Percentiles rank a stretch among this genome's conserved stretches.
Conservation (phyloP, 805 yeast genomes). For the Barnettozyma vustinii region DNA sequence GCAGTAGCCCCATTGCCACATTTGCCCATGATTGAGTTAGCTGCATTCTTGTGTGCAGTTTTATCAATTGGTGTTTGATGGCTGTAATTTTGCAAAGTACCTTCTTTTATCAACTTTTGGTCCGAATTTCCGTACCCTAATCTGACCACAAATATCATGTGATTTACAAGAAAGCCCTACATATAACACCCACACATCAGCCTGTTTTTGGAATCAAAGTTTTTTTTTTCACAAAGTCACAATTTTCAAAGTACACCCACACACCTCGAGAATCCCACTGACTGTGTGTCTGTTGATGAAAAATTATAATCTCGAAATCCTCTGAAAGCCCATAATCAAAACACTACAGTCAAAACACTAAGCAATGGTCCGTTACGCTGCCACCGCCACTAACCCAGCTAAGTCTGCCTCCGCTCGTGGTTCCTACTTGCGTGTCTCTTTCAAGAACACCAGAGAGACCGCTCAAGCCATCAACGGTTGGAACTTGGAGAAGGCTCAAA, state of each 20-base stretch:
- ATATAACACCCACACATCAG: neutral
- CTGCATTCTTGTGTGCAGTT: neutral
- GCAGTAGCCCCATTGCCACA: neutral
- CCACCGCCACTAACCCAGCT: slow-evolving; percentile 98
- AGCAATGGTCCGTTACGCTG: slow-evolving; percentile 98
- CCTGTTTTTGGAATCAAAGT: neutral
- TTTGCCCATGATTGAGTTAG: neutral
- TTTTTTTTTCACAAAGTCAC: neutral
- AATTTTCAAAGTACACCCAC: neutral
- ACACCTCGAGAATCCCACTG: neutral
- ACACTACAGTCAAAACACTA: neutral
- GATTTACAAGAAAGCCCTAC: neutral
- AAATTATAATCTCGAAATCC: slow-evolving; percentile 1
- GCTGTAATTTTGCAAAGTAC: neutral
- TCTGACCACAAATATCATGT: neutral
- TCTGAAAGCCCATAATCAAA: neutral
- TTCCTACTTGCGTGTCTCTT: slow-evolving; percentile 97
- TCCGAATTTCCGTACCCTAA: neutral
- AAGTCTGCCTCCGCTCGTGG: slow-evolving; percentile 99
- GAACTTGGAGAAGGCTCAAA: slow-evolving; percentile 93
- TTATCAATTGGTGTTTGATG: neutral
- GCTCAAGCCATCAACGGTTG: slow-evolving; percentile 98
- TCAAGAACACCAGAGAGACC: slow-evolving; percentile 99
- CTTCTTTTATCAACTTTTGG: neutral
- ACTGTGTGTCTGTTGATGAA: neutral